phyloP scores from a whole-genome alignment of 2,329 filamentous ascomycete species.

The Alternaria panax region DNA sequence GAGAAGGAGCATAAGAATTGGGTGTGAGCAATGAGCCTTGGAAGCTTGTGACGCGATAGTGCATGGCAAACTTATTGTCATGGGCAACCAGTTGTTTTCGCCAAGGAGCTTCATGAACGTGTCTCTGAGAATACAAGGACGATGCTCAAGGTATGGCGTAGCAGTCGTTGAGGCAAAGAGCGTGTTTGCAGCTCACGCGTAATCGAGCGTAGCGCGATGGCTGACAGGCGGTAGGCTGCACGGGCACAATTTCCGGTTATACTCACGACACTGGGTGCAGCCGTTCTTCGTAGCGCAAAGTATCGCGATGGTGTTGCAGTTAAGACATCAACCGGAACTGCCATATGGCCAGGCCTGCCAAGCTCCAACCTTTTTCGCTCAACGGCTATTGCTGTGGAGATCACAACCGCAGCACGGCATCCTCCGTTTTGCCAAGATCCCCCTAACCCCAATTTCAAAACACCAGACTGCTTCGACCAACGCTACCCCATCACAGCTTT shows the following conservation, averaged over 20 bases:
- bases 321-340: background rate
- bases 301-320: background rate
- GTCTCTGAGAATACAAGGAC: background rate
- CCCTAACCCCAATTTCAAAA: background rate
- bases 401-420: background rate
- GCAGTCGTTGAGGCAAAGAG: background rate
- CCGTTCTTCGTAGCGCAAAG: background rate
- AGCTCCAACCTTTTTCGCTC: background rate
- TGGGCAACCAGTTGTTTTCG: background rate
- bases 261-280: background rate
- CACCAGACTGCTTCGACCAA: background rate
- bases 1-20: background rate
- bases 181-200: background rate
- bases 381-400: constrained; percentile 4
- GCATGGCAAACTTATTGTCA: background rate
- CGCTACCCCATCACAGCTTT: background rate
- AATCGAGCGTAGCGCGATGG: background rate
- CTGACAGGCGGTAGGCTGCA: background rate
- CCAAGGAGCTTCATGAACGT: background rate
- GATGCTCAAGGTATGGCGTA: background rate
- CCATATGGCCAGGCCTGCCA: background rate
- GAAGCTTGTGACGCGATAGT: background rate
- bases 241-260: background rate
- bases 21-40: background rate
- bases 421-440: background rate